phyloP scores from a whole-genome alignment of 768 basidiomycete species.

The Boletellus emodensis region DNA sequence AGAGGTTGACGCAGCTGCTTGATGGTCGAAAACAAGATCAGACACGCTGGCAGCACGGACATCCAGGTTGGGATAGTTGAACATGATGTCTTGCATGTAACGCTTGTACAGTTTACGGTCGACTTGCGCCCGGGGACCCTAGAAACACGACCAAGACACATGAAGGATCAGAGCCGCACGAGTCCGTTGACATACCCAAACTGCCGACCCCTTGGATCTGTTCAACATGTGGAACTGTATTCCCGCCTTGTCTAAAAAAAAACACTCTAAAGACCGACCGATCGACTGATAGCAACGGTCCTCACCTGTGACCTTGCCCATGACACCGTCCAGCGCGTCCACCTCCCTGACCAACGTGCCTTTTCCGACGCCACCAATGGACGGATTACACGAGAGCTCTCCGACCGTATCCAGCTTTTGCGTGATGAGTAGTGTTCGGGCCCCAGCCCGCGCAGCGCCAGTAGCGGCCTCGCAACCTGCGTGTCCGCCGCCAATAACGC shows the following conservation, averaged over 20 bases:
- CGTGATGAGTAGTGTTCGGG: constrained; percentile 75
- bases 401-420: constrained; percentile 81
- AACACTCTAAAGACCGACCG: not conserved
- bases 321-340: constrained; percentile 85
- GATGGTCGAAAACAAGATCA: constrained; percentile 65
- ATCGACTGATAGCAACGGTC: not conserved
- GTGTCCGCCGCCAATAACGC: constrained; percentile 89
- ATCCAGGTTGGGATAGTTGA: constrained; percentile 64
- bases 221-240: constrained; percentile 89
- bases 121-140: constrained; percentile 90
- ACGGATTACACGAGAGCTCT: constrained; percentile 86
- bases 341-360: constrained; percentile 89
- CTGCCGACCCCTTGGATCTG: constrained; percentile 80
- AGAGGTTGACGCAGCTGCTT: constrained; percentile 22
- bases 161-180: no score
- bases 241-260: constrained; percentile 68
- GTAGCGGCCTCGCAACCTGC: constrained; percentile 92
- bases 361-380: constrained; percentile 89
- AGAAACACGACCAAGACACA: not conserved
- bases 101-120: constrained; percentile 80
- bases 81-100: constrained; percentile 71
- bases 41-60: constrained; percentile 72
- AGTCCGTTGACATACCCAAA: constrained; percentile 62
- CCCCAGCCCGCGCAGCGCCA: constrained; percentile 79
- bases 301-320: constrained; percentile 77